Evolutionary conservation across 176 grass and related monocot species (phyloP).

Genomic region (Phoenix dactylifera): DNA sequence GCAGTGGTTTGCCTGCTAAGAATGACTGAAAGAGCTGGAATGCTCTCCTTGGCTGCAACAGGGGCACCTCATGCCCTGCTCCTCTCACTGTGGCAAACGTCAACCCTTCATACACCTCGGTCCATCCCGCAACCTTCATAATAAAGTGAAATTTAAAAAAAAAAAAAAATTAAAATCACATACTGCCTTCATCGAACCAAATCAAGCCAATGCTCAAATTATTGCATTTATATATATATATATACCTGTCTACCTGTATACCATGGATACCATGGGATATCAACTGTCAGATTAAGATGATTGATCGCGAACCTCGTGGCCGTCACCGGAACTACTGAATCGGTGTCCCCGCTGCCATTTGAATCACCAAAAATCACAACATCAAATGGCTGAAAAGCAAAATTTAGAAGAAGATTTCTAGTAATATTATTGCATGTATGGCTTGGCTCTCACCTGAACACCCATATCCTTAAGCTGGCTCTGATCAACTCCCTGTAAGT

Average conservation of each 20-base stretch:
- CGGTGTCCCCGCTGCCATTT: conserved; percentile 68
- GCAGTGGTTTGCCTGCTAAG: conserved; percentile 65
- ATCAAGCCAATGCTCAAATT: too few species aligned
- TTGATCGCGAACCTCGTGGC: conserved; percentile 75
- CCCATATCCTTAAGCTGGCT: conserved; percentile 62
- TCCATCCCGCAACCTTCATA: conserved; percentile 82
- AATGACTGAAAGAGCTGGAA: conserved; percentile 75
- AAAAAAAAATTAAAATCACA: too few species aligned
- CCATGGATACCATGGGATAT: conserved; percentile 96
- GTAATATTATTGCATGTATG: too few species aligned
- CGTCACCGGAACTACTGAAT: conserved; percentile 85
- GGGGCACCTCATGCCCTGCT: conserved; percentile 86
- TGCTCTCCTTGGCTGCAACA: conserved; percentile 77
- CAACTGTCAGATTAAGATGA: conserved; percentile 60
- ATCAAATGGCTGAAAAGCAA: too few species aligned
- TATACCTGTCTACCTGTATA: conserved; percentile 73
- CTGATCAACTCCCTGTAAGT: conserved; percentile 72
- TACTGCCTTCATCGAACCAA: too few species aligned
- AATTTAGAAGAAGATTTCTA: too few species aligned
- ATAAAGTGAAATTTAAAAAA: not conserved
- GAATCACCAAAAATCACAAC: not conserved
- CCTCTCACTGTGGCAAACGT: conserved; percentile 87
- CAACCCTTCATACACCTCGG: conserved; percentile 86
- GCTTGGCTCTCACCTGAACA: conserved; percentile 53
- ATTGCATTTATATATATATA: not conserved